A percentile compares a stretch with the other conserved stretches of the same genome.
Conservation (phyloP, 306 rosid genomes). For the Acacia confusa region DNA sequence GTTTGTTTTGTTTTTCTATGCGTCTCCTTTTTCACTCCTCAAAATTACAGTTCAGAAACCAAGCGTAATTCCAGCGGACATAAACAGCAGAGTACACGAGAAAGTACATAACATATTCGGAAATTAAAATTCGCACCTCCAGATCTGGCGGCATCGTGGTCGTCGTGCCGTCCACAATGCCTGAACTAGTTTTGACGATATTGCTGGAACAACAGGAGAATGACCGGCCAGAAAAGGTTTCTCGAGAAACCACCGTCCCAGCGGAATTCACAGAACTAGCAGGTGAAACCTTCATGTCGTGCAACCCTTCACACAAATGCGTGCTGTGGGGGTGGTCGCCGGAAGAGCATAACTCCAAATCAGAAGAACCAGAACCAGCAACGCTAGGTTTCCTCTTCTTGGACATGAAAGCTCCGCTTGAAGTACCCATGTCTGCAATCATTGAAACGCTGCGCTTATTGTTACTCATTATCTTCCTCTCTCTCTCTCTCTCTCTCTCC, state of each 20-base stretch:
- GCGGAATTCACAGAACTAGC: conserved; percentile 30
- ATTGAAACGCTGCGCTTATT: conserved; percentile 49
- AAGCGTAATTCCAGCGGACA: background rate
- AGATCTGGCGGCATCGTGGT: conserved; percentile 41
- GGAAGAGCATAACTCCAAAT: conserved; percentile 10
- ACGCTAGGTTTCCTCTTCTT: conserved; percentile 52
- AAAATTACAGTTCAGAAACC: background rate
- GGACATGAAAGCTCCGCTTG: conserved; percentile 33
- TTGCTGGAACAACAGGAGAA: conserved; percentile 53
- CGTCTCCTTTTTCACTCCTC: background rate
- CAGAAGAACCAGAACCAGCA: conserved; percentile 24
- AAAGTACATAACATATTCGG: background rate
- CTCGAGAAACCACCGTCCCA: conserved; percentile 27
- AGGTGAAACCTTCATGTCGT: conserved; percentile 19
- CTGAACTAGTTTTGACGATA: conserved; percentile 7
- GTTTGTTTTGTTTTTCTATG: background rate
- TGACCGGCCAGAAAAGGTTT: conserved; percentile 28
- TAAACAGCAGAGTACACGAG: background rate
- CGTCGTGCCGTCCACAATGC: conserved; percentile 18
- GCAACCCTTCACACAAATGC: conserved; percentile 1
- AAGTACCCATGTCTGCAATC: conserved; percentile 35
- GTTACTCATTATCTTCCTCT: conserved; percentile 42
- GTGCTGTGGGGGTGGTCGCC: background rate
- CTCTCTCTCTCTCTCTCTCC: background rate
- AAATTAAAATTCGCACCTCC: conserved; percentile 49